These are phyloP conservation scores for Carex parvula DNA, from an alignment of 176 grass and related monocot genomes.

Conservation along the genomic window DNA sequence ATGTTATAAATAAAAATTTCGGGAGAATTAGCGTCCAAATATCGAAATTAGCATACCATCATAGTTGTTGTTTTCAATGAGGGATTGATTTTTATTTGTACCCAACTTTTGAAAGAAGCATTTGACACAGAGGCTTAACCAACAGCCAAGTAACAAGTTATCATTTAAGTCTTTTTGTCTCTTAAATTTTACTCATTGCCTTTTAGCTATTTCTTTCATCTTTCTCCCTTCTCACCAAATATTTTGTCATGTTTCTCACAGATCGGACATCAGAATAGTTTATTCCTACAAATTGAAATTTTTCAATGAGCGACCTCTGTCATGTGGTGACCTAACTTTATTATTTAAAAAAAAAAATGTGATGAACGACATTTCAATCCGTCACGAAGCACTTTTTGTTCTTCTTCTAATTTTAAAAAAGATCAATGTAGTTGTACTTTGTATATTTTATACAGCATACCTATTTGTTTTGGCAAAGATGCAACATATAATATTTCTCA, in stretches of 20 bases:
- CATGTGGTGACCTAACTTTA: not conserved
- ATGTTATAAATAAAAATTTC: no score
- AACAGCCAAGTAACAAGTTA: not conserved
- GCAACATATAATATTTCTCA: not conserved
- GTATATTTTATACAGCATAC: no score
- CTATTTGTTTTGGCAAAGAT: not conserved
- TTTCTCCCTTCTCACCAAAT: not conserved
- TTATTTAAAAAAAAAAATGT: not conserved
- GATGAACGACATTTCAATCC: not conserved
- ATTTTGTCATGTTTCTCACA: conserved; percentile 1
- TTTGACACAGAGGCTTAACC: conserved; percentile 16
- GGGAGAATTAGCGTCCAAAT: no score
- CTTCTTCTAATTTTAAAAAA: not conserved
- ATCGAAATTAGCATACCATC: not conserved
- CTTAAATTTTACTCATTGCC: conserved; percentile 18
- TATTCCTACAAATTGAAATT: no score
- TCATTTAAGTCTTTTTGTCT: not conserved
- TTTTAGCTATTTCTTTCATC: not conserved
- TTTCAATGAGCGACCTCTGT: not conserved
- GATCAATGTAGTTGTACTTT: not conserved
- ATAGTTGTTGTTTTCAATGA: not conserved
- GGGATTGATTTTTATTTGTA: not conserved
- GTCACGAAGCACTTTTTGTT: not conserved
- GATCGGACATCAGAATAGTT: not conserved
- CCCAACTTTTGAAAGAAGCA: not conserved